Base-by-base conservation (phyloP, 345 rosid genomes). In the Adansonia digitata region DNA sequence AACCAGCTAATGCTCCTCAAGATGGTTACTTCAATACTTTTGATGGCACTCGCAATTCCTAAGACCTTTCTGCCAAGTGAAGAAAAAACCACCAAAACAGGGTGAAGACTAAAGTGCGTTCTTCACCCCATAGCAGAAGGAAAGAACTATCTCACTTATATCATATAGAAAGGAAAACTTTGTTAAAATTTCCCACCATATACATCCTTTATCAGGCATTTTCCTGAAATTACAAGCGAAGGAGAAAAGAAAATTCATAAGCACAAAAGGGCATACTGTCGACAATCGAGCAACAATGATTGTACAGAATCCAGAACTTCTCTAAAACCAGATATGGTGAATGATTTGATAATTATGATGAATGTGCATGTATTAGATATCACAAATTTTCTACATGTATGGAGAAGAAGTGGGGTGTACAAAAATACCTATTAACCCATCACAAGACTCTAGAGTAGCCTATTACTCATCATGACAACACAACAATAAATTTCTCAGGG, bases 311-410 rank as follows among this genome's bases (percentile, higher is more conserved):
- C 68, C 35, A 55, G n/a, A 34, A 35, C 48, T 48, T 18, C 37
- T 37, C 45, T 11, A 2, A 31, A 22, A 57, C 15, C 65, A 24
- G 22, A 24, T 24, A 43, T 24, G 14, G 5, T 11, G 40, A 42
- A 5, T 49, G 53, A 17, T 80, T 69, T 57, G 55, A 63, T 22
- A 68, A 56, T 34, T 56, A 59, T 39, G 56, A 71, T 59, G 72
- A 64, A 60, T 40, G 39, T 40, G 77, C 74, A 71, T 46, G 39
- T 56, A 60, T 37, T 51, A 72, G 45, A 77, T 80, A 40, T 14
- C 74, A 60, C 77, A 76, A 51, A 57, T 60, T 60, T 66, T 67
- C 81, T 70, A 81, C 70, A 48, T n/a, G 70, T 77, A 56, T 42
- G 63, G 45, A 61, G 74, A 18, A 26, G 72, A 70, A 52, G 11